Conservation (phyloP, 768 basidiomycete genomes). For the Amanita exitialis region DNA sequence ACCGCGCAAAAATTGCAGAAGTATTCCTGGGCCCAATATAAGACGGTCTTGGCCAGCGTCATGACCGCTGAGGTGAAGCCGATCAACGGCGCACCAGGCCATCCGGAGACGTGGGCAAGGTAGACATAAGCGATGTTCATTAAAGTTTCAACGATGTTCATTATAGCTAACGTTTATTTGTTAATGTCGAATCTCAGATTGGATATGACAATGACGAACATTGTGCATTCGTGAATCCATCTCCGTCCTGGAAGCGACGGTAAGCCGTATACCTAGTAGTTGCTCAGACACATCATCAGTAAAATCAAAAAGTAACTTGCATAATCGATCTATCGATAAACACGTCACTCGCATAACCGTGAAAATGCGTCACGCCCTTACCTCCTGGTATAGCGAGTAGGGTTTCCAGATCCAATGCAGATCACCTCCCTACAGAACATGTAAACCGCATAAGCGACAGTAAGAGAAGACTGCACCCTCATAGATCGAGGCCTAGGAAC, state of each 20-base stretch:
- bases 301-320: background rate
- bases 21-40: conserved; percentile 80
- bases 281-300: background rate
- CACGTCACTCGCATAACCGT: background rate
- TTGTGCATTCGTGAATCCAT: conserved; percentile 84
- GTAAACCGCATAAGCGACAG: background rate
- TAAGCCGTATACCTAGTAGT: conserved; percentile 58
- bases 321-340: conserved; percentile 10
- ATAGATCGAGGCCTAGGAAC: conserved; percentile 71
- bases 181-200: background rate
- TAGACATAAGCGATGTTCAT: conserved; percentile 72
- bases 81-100: conserved; percentile 60
- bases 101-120: conserved; percentile 49
- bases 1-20: conserved; percentile 63
- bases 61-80: conserved; percentile 67
- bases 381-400: conserved; percentile 68
- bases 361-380: conserved; percentile 27
- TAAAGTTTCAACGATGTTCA: conserved; percentile 74
- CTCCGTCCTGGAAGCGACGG: conserved; percentile 48
- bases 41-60: conserved; percentile 77
- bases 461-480: conserved; percentile 22
- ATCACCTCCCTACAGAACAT: conserved; percentile 53
- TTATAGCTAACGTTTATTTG: conserved; percentile 38
- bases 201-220: conserved; percentile 29
- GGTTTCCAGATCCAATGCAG: conserved; percentile 90